Conservation (phyloP, 2,329 filamentous ascomycete genomes). For the Cadophora sp. region DNA sequence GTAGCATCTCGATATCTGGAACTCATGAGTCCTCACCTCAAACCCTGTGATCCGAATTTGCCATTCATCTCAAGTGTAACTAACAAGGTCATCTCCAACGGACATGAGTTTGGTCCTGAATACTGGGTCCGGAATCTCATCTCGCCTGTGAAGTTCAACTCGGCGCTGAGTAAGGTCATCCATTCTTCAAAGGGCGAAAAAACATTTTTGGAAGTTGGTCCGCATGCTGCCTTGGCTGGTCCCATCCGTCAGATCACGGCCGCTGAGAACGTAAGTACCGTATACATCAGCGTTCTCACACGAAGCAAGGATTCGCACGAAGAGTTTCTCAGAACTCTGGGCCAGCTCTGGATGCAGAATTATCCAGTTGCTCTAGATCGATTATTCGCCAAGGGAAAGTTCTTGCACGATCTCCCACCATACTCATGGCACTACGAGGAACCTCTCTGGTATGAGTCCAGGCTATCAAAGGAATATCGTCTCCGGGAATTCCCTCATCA, state of each 20-base stretch:
- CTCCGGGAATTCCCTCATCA: constrained; percentile 53
- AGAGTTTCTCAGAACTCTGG: constrained; percentile 30
- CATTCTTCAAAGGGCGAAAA: neutral
- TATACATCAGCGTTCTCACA: constrained; percentile 22
- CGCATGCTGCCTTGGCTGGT: constrained; percentile 35
- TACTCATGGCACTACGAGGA: constrained; percentile 61
- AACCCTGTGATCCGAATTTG: neutral
- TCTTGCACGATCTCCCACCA: constrained; percentile 53
- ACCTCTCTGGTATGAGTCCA: constrained; percentile 46
- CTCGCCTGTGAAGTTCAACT: constrained; percentile 27
- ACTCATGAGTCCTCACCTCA: no score
- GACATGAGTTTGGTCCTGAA: constrained; percentile 16
- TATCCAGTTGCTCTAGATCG: constrained; percentile 7
- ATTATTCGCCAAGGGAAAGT: constrained; percentile 42
- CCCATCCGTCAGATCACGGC: constrained; percentile 37
- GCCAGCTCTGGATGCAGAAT: constrained; percentile 30
- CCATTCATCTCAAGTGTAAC: constrained; percentile 32
- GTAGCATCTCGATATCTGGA: no score
- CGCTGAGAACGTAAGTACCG: neutral
- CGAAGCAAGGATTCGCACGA: constrained; percentile 17
- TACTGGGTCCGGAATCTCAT: constrained; percentile 51
- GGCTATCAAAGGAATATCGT: constrained; percentile 31
- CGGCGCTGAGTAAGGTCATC: constrained; percentile 19
- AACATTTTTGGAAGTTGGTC: constrained; percentile 34
- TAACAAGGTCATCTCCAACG: constrained; percentile 1